These are phyloP conservation scores for Pichia sp. DNA, from an alignment of 1,139 yeast species.

Conservation along the genomic window DNA sequence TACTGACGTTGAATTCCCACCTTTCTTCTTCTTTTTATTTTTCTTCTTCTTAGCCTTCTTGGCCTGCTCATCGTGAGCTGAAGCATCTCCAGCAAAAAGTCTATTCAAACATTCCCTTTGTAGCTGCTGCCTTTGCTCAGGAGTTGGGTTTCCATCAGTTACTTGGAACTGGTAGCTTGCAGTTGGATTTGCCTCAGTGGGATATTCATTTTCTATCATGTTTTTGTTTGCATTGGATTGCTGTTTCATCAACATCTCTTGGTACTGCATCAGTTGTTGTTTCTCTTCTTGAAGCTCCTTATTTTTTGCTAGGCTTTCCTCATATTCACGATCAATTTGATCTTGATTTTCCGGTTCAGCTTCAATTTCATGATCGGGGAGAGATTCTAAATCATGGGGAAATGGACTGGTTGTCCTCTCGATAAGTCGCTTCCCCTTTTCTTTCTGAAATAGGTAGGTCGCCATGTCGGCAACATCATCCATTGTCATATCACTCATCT, in stretches of 20 bases:
- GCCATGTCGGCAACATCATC: conserved; percentile 1
- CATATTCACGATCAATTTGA: too few species aligned
- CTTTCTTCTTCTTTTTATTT: conserved; percentile 13
- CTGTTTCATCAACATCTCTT: too few species aligned
- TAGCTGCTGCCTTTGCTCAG: conserved; percentile 6
- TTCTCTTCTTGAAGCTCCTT: too few species aligned
- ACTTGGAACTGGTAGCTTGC: too few species aligned
- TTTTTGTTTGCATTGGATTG: background rate
- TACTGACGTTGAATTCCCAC: conserved; percentile 2
- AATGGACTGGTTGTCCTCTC: too few species aligned
- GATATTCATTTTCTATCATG: background rate
- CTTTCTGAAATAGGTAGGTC: background rate
- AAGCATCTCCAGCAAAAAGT: conserved; percentile 3
- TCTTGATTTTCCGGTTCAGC: background rate
- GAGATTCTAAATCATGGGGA: too few species aligned
- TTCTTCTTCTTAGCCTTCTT: conserved; percentile 12
- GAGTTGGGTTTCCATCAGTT: too few species aligned
- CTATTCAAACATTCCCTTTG: conserved; percentile 8
- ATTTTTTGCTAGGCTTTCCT: too few species aligned
- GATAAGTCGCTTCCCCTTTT: too few species aligned
- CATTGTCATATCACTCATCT: conserved; percentile 2
- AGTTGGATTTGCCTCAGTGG: too few species aligned
- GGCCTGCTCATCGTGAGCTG: conserved; percentile 1
- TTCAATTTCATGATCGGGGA: background rate
- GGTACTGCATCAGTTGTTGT: too few species aligned